Base-by-base conservation (phyloP, 2,329 filamentous ascomycete species). In the Exserohilum turcica region DNA sequence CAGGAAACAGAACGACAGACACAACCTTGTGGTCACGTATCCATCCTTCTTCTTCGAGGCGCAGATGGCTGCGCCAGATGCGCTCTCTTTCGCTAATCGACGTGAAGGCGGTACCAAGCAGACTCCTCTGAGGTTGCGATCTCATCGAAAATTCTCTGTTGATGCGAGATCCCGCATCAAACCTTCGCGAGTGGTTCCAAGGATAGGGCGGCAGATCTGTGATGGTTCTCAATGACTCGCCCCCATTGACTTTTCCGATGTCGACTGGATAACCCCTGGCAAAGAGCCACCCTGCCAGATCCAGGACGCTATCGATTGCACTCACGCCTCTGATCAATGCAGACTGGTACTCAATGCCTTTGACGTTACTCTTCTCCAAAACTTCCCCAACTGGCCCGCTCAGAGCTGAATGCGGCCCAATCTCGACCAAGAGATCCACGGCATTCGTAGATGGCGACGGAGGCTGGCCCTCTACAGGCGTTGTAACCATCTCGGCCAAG, bases 401-500 rank as follows among this genome's bases (percentile, higher is more conserved):
- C 6, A 38, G 35, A 38, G 35, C 35, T 19, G 16, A 19, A 16
- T 60, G 56, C 13, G 59, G 59, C 7, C 61, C 61, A 28, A 64
- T 44, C 33, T 64, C 59, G 10, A 61, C 33, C 15, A 56, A 13
- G 15, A 52, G 13, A 32, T 54, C 37, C 8, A 39, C 38, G 2
- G 31, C n/a, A 13, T n/a, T 28, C 15, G 21, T 19, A 5, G 13
- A 18, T 1, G 12, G 5, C 3, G n/a, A 36, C 7, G 21, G 38
- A 16, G 52, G 65, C n/a, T n/a, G n/a, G n/a, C n/a, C n/a, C n/a
- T n/a, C n/a, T n/a, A n/a, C n/a, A n/a, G n/a, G n/a, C n/a, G n/a
- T n/a, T 71, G 38, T 21, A 63, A 75, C 35, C 56, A 24, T 3
- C 29, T 32, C 29, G 5, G 5, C 12, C 3, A 32, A 4, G 9